Conservation (phyloP, 148 eudicot species). For the Chenopodium album region DNA sequence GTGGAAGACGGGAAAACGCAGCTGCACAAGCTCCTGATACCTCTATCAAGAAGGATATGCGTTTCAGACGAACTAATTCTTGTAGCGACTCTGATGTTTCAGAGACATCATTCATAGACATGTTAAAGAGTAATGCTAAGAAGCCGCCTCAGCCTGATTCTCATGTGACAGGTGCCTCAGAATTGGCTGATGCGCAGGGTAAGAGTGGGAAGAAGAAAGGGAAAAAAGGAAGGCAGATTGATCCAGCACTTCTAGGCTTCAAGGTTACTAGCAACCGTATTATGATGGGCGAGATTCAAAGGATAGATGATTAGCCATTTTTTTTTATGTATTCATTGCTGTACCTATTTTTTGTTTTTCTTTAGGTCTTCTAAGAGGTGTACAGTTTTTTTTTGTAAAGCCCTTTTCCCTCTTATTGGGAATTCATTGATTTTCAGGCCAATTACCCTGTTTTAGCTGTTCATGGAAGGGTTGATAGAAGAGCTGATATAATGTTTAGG, state of each 20-base stretch:
- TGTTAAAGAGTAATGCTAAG: slow-evolving; percentile 76
- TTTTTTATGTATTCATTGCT: neutral
- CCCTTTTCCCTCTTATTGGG: neutral
- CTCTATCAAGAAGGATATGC: slow-evolving; percentile 51
- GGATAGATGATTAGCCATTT: slow-evolving; percentile 54
- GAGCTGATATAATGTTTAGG: slow-evolving; percentile 28
- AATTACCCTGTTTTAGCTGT: slow-evolving; percentile 17
- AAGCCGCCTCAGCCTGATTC: slow-evolving; percentile 57
- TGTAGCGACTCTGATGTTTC: slow-evolving; percentile 73
- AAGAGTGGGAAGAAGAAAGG: slow-evolving; percentile 76
- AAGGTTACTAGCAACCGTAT: slow-evolving; percentile 94
- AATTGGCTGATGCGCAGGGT: slow-evolving; percentile 47
- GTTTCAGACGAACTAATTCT: slow-evolving; percentile 71
- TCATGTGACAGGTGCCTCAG: slow-evolving; percentile 35
- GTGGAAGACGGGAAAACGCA: slow-evolving; percentile 48
- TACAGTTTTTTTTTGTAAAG: slow-evolving; percentile 41
- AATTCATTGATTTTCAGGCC: slow-evolving; percentile 10
- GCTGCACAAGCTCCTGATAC: slow-evolving; percentile 35
- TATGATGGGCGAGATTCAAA: slow-evolving; percentile 98
- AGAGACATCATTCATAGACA: slow-evolving; percentile 83
- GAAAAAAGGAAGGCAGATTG: slow-evolving; percentile 87
- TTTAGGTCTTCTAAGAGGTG: slow-evolving; percentile 24
- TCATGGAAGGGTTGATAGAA: slow-evolving; percentile 4
- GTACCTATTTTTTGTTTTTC: slow-evolving; percentile 1
- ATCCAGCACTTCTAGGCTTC: slow-evolving; percentile 89